These are phyloP conservation scores for Irpex sp. DNA, from an alignment of 1,284 basidiomycete species.

Conservation along the genomic window DNA sequence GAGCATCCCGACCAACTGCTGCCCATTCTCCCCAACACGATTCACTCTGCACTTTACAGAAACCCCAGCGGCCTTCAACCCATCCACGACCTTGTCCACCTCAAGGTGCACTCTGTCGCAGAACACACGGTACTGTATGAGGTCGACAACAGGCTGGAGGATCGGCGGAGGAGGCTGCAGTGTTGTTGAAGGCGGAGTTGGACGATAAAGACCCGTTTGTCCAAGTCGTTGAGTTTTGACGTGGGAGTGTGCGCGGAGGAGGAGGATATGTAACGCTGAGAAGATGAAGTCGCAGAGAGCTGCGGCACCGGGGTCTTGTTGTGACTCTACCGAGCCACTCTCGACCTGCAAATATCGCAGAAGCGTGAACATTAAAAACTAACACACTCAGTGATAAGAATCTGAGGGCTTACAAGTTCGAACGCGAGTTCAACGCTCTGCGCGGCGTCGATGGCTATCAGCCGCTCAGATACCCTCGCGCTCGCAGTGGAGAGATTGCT, in stretches of 20 bases:
- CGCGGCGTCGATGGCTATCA: constrained; percentile 68
- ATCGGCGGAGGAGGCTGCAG: constrained; percentile 27
- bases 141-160: constrained; percentile 65
- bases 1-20: constrained; percentile 46
- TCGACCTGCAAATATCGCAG: constrained; percentile 18
- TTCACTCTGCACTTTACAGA: constrained; percentile 52
- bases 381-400: not conserved
- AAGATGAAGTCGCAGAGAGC: constrained; percentile 69
- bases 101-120: constrained; percentile 56
- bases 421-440: constrained; percentile 63
- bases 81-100: constrained; percentile 42
- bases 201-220: constrained; percentile 24
- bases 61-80: constrained; percentile 51
- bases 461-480: constrained; percentile 66
- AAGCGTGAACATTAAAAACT: not conserved
- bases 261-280: constrained; percentile 52
- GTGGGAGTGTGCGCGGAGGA: constrained; percentile 55
- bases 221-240: constrained; percentile 48
- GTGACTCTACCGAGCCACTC: constrained; percentile 11
- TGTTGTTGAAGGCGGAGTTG: constrained; percentile 24
- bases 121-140: constrained; percentile 73
- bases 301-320: constrained; percentile 7
- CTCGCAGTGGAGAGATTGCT: constrained; percentile 65
- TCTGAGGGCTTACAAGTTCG: constrained; percentile 43
- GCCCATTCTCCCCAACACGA: constrained; percentile 61